Percentiles rank a stretch among this genome's conserved stretches.
Evolutionary conservation across 2,329 filamentous ascomycete species (phyloP).

Genomic region (Aspergillus thermomutatus): DNA sequence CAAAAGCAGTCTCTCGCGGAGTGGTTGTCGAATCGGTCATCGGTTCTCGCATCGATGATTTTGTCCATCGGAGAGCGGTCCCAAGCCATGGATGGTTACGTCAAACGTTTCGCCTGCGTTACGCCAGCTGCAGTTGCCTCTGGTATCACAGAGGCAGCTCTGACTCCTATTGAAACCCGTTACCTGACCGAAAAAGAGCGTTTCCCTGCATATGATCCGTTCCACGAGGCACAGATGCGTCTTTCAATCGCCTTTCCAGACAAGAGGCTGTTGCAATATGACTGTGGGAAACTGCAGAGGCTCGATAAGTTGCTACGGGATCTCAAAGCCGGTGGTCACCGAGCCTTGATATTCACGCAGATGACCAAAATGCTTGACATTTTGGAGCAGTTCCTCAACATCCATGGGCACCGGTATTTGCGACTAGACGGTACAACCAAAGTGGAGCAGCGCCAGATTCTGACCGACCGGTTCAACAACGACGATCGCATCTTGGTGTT

Average conservation of each 20-base stretch:
- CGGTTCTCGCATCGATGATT: conserved; percentile 56
- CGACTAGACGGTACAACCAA: conserved; percentile 95
- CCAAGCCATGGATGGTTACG: conserved; percentile 65
- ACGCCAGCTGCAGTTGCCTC: conserved; percentile 84
- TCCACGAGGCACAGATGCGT: conserved; percentile 89
- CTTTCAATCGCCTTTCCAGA: conserved; percentile 96
- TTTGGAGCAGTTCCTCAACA: conserved; percentile 94
- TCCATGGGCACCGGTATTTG: conserved; percentile 94
- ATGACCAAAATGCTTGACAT: conserved; percentile 99
- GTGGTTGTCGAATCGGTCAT: conserved; percentile 72
- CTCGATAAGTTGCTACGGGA: conserved; percentile 82
- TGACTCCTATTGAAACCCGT: conserved; percentile 61
- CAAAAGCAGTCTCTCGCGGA: conserved; percentile 62
- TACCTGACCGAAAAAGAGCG: conserved; percentile 45
- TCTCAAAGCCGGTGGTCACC: conserved; percentile 84
- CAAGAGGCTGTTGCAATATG: conserved; percentile 91
- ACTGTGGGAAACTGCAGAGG: conserved; percentile 92
- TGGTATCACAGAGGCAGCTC: conserved; percentile 66
- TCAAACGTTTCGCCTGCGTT: conserved; percentile 87
- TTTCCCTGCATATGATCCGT: conserved; percentile 67
- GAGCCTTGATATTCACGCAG: conserved; percentile 96
- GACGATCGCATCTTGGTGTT: conserved; percentile 90
- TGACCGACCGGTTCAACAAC: conserved; percentile 95
- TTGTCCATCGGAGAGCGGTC: conserved; percentile 71
- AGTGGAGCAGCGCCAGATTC: conserved; percentile 88